These are phyloP conservation scores for Acrocalymma vagum DNA, from an alignment of 2,329 filamentous ascomycete genomes.

Conservation along the genomic window DNA sequence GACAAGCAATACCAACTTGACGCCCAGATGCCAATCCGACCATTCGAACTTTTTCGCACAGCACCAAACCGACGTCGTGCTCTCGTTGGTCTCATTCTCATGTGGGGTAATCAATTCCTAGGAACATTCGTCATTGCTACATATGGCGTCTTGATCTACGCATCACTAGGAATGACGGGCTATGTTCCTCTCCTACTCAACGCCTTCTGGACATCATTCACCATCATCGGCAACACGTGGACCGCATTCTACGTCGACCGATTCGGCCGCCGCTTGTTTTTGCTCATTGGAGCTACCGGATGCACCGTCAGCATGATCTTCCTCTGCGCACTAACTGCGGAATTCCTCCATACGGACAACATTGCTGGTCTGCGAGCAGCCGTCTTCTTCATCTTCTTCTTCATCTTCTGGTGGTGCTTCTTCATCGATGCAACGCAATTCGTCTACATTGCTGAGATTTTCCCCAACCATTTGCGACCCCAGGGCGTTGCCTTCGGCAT, in stretches of 20 bases:
- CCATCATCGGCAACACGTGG: slow-evolving; percentile 30
- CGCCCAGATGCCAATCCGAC: slow-evolving; percentile 24
- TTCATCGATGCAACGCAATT: slow-evolving; percentile 29
- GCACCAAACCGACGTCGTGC: slow-evolving; percentile 50
- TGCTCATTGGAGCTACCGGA: slow-evolving; percentile 25
- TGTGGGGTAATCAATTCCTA: slow-evolving; percentile 51
- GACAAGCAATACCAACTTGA: slow-evolving; percentile 45
- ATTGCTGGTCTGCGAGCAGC: slow-evolving; percentile 25
- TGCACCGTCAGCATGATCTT: slow-evolving; percentile 15
- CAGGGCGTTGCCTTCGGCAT: slow-evolving; percentile 28
- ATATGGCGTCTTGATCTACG: slow-evolving; percentile 30
- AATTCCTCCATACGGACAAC: slow-evolving; percentile 24
- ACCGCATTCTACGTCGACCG: slow-evolving; percentile 31
- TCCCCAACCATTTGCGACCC: slow-evolving; percentile 30
- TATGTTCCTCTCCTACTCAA: slow-evolving; percentile 29
- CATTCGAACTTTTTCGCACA: slow-evolving; percentile 54
- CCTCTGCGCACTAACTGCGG: slow-evolving; percentile 24
- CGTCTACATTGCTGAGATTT: slow-evolving; percentile 32
- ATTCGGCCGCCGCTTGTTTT: slow-evolving; percentile 24
- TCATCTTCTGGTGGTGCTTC: slow-evolving; percentile 33
- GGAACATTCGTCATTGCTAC: slow-evolving; percentile 30
- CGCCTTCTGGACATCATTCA: slow-evolving; percentile 28
- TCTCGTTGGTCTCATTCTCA: slow-evolving; percentile 51
- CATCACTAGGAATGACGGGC: slow-evolving; percentile 25
- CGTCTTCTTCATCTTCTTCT: slow-evolving; percentile 33